Evolutionary conservation across 2,329 filamentous ascomycete genomes (phyloP).

Genomic region (Sclerotinia trifoliorum): DNA sequence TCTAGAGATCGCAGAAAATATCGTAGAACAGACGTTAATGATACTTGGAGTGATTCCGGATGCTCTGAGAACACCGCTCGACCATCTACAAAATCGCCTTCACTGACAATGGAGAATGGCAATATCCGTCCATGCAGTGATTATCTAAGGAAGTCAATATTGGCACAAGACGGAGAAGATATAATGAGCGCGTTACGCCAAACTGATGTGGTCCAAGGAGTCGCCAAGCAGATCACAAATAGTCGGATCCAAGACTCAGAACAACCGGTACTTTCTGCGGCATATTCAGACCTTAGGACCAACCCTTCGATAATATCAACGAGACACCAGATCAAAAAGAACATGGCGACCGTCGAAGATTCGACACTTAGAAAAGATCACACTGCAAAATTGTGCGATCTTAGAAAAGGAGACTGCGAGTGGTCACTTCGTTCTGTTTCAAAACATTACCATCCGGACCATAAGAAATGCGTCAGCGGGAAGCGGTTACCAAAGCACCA

Average conservation of each 20-base stretch:
- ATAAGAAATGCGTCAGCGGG: neutral
- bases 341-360: neutral
- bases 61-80: neutral
- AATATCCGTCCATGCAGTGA: neutral
- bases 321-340: neutral
- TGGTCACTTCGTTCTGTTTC: constrained; percentile 4
- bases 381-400: neutral
- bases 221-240: neutral
- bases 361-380: neutral
- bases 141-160: neutral
- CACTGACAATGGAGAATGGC: neutral
- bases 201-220: neutral
- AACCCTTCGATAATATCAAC: constrained; percentile 1
- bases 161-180: neutral
- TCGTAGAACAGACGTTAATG: neutral
- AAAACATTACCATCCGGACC: constrained; percentile 8
- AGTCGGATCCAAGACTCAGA: neutral
- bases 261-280: neutral
- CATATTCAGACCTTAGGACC: neutral
- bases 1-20: neutral
- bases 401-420: neutral
- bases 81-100: neutral
- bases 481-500: neutral
- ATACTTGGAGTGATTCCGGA: neutral
- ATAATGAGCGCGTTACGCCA: neutral